Percentiles rank a stretch among this genome's conserved stretches.
phyloP scores from a whole-genome alignment of 352 stramenopile genomes.

The Phytophthora nicotianae region DNA sequence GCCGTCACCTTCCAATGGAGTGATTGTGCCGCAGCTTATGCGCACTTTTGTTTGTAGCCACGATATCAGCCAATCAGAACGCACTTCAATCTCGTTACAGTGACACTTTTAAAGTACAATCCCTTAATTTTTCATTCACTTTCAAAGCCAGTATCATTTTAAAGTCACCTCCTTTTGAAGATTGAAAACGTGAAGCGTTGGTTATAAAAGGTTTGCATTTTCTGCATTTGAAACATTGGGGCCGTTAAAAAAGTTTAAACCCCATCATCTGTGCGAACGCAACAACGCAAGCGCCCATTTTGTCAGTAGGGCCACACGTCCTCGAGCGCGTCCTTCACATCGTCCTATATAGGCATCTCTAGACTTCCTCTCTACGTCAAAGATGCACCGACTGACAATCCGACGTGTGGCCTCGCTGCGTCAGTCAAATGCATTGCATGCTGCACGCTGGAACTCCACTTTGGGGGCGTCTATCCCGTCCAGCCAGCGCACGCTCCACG shows the following conservation, averaged over 20 bases:
- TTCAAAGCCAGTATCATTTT: neutral
- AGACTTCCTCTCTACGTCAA: neutral
- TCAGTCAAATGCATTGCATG: neutral
- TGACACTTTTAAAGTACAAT: no score
- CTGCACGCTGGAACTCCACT: conserved; percentile 24
- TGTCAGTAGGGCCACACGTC: conserved; percentile 10
- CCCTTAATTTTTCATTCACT: neutral
- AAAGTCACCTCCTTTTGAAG: no score
- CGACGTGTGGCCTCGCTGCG: conserved; percentile 7
- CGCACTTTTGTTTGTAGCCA: conserved; percentile 10
- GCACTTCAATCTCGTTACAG: conserved; percentile 15
- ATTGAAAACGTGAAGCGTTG: no score
- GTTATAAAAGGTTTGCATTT: neutral
- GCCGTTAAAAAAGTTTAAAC: neutral
- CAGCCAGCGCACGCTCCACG: conserved; percentile 41
- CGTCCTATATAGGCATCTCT: neutral
- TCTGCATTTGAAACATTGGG: neutral
- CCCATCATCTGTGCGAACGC: conserved; percentile 16
- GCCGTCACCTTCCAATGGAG: no score
- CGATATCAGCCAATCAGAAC: conserved; percentile 19
- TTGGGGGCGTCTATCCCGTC: conserved; percentile 13
- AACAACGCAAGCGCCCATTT: conserved; percentile 18
- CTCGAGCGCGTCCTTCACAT: neutral
- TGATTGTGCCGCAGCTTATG: conserved; percentile 19
- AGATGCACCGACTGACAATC: conserved; percentile 23